Percentiles rank a stretch among this genome's conserved stretches.
Evolutionary conservation across 192 early-diverging fungal species (phyloP).

Genomic region (Cetraspora pellucida): DNA sequence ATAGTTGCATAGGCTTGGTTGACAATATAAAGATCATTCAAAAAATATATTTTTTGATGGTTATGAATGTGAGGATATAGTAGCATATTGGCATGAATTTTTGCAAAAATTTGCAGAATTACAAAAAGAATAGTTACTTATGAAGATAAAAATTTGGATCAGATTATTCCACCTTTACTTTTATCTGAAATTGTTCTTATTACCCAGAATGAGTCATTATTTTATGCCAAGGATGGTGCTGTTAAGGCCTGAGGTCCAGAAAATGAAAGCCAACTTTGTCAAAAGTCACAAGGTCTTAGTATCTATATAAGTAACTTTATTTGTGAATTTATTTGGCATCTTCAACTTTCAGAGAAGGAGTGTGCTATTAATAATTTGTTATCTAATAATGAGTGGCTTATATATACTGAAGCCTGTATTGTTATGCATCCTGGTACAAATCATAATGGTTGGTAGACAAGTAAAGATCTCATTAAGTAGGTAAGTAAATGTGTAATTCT

Average conservation of each 20-base stretch:
- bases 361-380: neutral
- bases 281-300: neutral
- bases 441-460: constrained; percentile 5
- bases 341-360: neutral
- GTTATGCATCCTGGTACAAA: neutral
- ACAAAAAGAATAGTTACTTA: neutral
- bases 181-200: constrained; percentile 8
- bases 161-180: constrained; percentile 15
- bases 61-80: constrained; percentile 1
- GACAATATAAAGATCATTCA: constrained; percentile 11
- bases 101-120: neutral
- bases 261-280: neutral
- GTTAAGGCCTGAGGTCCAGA: neutral
- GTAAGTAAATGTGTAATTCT: constrained; percentile 24
- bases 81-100: neutral
- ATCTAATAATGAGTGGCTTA: neutral
- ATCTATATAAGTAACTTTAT: neutral
- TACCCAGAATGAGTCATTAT: neutral
- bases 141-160: constrained; percentile 12
- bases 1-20: neutral
- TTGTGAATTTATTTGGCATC: neutral
- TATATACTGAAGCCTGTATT: neutral
- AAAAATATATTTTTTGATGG: constrained; percentile 19
- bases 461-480: constrained; percentile 4
- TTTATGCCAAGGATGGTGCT: constrained; percentile 10